These are phyloP conservation scores for Russula abietina DNA, from an alignment of 768 basidiomycete genomes.

Conservation along the genomic window DNA sequence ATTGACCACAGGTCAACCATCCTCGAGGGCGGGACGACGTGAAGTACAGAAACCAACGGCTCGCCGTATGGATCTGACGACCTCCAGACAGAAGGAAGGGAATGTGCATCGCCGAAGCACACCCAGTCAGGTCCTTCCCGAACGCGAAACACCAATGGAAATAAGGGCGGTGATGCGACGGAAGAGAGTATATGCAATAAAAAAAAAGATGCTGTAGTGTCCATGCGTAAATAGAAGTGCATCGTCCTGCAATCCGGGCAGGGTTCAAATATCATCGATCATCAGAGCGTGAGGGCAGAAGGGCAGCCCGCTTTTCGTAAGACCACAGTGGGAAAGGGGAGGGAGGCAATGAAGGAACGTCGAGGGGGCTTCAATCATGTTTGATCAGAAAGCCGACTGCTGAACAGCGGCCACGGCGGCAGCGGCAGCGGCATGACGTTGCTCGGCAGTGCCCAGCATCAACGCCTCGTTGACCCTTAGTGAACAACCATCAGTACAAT, in stretches of 20 bases:
- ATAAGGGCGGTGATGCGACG: slow-evolving; percentile 9
- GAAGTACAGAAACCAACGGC: slow-evolving; percentile 14
- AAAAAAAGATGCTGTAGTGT: slow-evolving; percentile 19
- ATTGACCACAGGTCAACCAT: slow-evolving; percentile 22
- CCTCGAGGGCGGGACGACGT: slow-evolving; percentile 16
- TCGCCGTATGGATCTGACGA: slow-evolving; percentile 20
- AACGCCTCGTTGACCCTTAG: slow-evolving; percentile 77
- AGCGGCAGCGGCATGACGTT: slow-evolving; percentile 54
- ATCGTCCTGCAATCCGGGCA: slow-evolving; percentile 26
- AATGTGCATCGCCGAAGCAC: slow-evolving; percentile 26
- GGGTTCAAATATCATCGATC: slow-evolving; percentile 26
- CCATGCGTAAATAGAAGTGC: slow-evolving; percentile 24
- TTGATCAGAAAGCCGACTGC: slow-evolving; percentile 42
- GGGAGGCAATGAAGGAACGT: neutral
- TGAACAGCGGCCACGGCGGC: slow-evolving; percentile 50
- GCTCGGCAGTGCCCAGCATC: slow-evolving; percentile 79
- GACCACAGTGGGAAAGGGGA: slow-evolving; percentile 17
- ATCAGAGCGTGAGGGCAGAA: slow-evolving; percentile 23
- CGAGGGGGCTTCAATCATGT: neutral
- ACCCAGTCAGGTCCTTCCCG: slow-evolving; percentile 19
- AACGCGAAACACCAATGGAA: slow-evolving; percentile 17
- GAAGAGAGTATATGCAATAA: slow-evolving; percentile 16
- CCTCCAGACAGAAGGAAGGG: slow-evolving; percentile 18
- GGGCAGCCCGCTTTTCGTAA: slow-evolving; percentile 25
- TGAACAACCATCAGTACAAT: slow-evolving; percentile 4